Evolutionary conservation across 768 basidiomycete species (phyloP).

Genomic region (Porpolomopsis calyptriformis): DNA sequence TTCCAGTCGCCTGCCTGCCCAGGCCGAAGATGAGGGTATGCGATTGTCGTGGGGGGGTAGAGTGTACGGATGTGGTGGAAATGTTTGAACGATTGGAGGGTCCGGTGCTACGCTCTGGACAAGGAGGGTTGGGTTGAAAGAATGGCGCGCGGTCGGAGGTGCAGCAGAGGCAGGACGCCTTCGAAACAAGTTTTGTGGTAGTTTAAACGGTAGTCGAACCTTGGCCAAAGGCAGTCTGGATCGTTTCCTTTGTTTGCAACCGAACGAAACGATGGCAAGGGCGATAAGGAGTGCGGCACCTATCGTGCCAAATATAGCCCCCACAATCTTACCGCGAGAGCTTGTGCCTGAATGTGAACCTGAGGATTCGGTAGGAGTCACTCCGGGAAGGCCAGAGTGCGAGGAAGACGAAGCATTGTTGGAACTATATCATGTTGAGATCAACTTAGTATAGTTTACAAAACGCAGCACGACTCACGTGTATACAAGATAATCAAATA

Average conservation of each 20-base stretch:
- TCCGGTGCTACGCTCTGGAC: not conserved
- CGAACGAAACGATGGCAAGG: not conserved
- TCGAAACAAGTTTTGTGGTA: not conserved
- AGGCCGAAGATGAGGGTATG: not conserved
- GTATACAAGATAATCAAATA: constrained; percentile 22
- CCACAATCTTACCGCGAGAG: not conserved
- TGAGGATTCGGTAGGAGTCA: not conserved
- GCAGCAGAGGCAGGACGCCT: not conserved
- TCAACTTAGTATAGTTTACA: not conserved
- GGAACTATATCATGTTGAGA: not conserved
- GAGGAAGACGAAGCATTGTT: not conserved
- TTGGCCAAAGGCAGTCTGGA: not conserved
- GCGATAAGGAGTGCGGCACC: not conserved
- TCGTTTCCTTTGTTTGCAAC: not conserved
- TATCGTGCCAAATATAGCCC: not conserved
- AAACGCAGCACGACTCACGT: constrained; percentile 12
- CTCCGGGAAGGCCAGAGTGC: not conserved
- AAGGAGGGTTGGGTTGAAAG: constrained; percentile 1
- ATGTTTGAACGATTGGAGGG: not conserved
- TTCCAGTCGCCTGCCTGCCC: not conserved
- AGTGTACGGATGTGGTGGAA: not conserved
- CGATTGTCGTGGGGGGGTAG: not conserved
- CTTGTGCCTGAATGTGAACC: not conserved
- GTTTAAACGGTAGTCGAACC: not conserved
- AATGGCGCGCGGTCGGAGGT: not conserved